Conservation (phyloP, 2,329 filamentous ascomycete species). For the Ophiocordyceps camponoti-rufipedis region DNA sequence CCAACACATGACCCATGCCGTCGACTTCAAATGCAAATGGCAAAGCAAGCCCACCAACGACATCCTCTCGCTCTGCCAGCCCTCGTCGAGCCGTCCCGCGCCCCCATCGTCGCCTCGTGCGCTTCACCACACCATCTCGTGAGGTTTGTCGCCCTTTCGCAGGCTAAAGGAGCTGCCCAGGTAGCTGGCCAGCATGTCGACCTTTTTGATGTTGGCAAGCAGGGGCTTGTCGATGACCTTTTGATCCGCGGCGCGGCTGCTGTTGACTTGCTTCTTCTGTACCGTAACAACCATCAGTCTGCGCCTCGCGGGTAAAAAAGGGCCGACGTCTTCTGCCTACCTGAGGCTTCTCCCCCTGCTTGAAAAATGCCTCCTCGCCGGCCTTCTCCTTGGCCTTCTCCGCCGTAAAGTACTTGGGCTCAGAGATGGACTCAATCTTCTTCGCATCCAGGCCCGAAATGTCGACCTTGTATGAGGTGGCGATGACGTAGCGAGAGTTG, state of each 20-base stretch:
- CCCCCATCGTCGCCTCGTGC: constrained; percentile 2
- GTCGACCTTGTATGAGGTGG: constrained; percentile 72
- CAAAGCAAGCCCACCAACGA: constrained; percentile 30
- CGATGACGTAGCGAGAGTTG: constrained; percentile 87
- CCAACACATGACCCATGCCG: constrained; percentile 47
- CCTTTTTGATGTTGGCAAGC: constrained; percentile 95
- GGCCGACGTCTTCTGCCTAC: constrained; percentile 31
- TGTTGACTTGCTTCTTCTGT: constrained; percentile 94
- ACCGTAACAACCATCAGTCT: constrained; percentile 9
- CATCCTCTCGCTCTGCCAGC: constrained; percentile 24
- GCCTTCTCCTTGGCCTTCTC: constrained; percentile 94
- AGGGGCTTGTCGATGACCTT: constrained; percentile 97
- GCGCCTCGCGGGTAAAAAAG: background rate
- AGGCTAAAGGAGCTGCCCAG: constrained; percentile 93
- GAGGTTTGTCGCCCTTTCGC: constrained; percentile 97
- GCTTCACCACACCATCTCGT: constrained; percentile 97
- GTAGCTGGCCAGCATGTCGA: constrained; percentile 84
- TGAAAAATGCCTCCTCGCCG: constrained; percentile 97
- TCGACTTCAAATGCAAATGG: constrained; percentile 49
- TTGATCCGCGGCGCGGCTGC: constrained; percentile 88
- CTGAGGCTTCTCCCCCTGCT: constrained; percentile 96
- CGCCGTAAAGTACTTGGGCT: constrained; percentile 84
- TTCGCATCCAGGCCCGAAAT: constrained; percentile 71
- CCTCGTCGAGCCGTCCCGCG: constrained; percentile 3
- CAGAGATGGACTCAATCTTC: constrained; percentile 66